Conservation (phyloP, 1,284 basidiomycete species). For the Cerioporus squamosus region DNA sequence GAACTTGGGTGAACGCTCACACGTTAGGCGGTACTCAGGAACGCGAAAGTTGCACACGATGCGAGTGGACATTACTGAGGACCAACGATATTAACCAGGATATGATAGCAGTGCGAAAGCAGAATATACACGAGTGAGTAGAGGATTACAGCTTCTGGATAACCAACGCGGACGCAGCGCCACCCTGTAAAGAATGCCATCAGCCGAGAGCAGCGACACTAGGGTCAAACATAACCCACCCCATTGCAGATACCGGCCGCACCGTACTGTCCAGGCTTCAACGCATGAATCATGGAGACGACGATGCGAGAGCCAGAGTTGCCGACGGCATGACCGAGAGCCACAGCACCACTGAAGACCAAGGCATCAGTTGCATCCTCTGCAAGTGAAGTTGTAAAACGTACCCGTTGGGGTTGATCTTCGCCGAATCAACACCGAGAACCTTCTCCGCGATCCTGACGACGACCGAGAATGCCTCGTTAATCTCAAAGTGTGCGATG, state of each 20-base stretch:
- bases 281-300: constrained; percentile 90
- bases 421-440: constrained; percentile 81
- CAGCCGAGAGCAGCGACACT: constrained; percentile 9
- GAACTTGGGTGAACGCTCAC: neutral
- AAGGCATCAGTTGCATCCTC: neutral
- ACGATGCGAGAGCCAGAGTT: constrained; percentile 96
- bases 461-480: constrained; percentile 98
- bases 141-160: constrained; percentile 82
- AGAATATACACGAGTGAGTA: constrained; percentile 22
- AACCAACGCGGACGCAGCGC: constrained; percentile 90
- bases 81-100: constrained; percentile 16
- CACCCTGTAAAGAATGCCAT: constrained; percentile 60
- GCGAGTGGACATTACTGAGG: neutral
- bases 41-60: neutral
- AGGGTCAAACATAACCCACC: constrained; percentile 50
- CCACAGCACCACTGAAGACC: constrained; percentile 81
- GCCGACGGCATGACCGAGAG: constrained; percentile 94
- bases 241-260: constrained; percentile 99
- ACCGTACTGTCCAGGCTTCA: constrained; percentile 96
- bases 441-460: constrained; percentile 92
- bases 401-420: constrained; percentile 92
- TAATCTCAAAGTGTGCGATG: constrained; percentile 94
- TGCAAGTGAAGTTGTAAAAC: constrained; percentile 30
- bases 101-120: constrained; percentile 30
- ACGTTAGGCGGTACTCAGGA: constrained; percentile 4